Evolutionary conservation across 164 flowering plant species (phyloP), one percentile per base, ranked within the genome.

Genomic region (Aristolochia californica): DNA sequence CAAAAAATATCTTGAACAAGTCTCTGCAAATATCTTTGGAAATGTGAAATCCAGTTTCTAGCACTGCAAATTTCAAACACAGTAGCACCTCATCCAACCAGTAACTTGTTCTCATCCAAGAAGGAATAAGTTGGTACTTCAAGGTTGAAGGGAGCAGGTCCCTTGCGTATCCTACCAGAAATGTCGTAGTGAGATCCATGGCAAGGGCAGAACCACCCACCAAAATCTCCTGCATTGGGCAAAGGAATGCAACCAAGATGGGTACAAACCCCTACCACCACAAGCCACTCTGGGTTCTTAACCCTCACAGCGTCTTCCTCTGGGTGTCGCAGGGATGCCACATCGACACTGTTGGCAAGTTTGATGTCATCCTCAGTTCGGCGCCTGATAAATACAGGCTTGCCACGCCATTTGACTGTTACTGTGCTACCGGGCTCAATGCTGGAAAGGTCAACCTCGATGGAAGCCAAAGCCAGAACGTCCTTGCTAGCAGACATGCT

Each of bases 171-270:
- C 40, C 70, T 56, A 34, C 70, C 70, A 43, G 66, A 68, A 20
- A 68, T 63, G 44, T 68, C 72, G 27, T 64, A 64, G 61, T 64
- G 67, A 25, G 67, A 64, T 25, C 67, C 62, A 57, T 57, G 67
- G 56, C 67, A 64, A 15, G 67, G 72, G 45, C 68, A 68, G 21
- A 68, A 68, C 72, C 72, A 68, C 5, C 72, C 72, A 5, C 67
- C 68, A 51, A 48, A 64, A 38, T 68, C 70, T 3, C 66, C 66
- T 0, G 70, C 70, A 34, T 67, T 67, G 45, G 71, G 59, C 57
- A 62, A n/a, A 22, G 72, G 53, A 55, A 64, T 64, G 67, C 67
- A 64, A 5, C 67, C 67, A 17, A 64, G 56, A 43, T 64, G 62
- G 40, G 67, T 69, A 53, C 66, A 67, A 12, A 63, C 65, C 26